Evolutionary conservation across 164 flowering plant species (phyloP), one percentile per base, ranked within the genome.

Genomic region (Aristolochia contorta): DNA sequence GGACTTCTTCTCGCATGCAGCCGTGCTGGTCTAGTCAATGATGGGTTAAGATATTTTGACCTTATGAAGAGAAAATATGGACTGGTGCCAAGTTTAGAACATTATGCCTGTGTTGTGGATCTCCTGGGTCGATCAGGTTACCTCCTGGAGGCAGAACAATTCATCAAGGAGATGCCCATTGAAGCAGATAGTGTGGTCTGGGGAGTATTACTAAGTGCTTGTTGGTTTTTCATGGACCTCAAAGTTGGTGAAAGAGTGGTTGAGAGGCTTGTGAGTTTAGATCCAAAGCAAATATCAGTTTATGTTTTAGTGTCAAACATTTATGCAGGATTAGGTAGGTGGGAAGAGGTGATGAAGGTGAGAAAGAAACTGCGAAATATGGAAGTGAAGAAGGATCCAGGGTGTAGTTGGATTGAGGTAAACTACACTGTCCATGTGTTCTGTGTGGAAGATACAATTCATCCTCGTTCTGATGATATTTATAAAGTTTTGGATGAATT

Each of bases 71-170:
- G 55, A 24, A 9, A 21, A 5, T 79, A 77, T 46, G 70, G 77
- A 30, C 70, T 87, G 20, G 68, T 54, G 6, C 91, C 93, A 15
- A 74, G 70, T 4, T 21, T 79, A 54, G 92, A 87, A 70, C 97
- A 90, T 67, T 90, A 82, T 53, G 72, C 90, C 20, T 85, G 92
- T 67, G 68, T 81, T 23, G 92, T 84, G 41, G 82, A 82, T 78
- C 83, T 87, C 67, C 85, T 84, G 61, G 87, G 89, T 21, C 79
- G 89, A 47, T 63, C 93, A 37, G 97, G 97, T 16, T 64, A 58
- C 54, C 62, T 90, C 6, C 62, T 32, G 53, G 89, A 87, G 74
- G 97, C 95, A 12, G 82, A 78, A 62, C 65, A 77, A 56, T 70
- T 90, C 49, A 67, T 87, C 10, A 65, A 66, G 19, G 32, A 57